phyloP scores from a whole-genome alignment of 2,329 filamentous ascomycete genomes.

The Alternaria sp. region DNA sequence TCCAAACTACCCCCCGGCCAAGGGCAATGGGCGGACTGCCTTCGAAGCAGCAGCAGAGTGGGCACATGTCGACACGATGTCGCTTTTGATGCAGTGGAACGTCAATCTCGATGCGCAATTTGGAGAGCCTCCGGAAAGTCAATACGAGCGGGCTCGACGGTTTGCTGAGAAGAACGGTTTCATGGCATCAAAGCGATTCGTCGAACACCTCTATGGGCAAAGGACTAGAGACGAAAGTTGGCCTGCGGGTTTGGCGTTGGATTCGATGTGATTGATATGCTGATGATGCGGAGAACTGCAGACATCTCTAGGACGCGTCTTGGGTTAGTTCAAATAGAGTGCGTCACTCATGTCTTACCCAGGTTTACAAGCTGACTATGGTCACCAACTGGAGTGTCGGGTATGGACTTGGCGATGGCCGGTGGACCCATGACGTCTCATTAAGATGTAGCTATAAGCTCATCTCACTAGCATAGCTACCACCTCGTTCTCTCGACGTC shows the following conservation, averaged over 20 bases:
- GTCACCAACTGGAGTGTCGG: neutral
- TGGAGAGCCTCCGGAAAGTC: neutral
- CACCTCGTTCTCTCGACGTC: neutral
- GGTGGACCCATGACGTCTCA: neutral
- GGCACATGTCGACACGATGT: conserved; percentile 3
- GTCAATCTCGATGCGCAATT: neutral
- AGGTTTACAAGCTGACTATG: neutral
- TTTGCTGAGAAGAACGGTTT: neutral
- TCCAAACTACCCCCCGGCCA: neutral
- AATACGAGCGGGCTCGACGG: neutral
- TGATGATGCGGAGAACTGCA: neutral
- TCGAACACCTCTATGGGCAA: neutral
- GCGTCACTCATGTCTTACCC: neutral
- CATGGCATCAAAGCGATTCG: neutral
- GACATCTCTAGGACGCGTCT: neutral
- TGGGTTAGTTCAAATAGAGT: neutral
- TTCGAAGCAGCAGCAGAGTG: conserved; percentile 13
- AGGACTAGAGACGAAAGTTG: neutral
- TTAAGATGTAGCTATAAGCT: neutral
- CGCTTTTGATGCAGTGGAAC: neutral
- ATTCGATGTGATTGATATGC: neutral
- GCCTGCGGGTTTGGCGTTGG: neutral
- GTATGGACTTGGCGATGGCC: neutral
- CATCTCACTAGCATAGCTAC: neutral
- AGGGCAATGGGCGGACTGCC: neutral